These are phyloP conservation scores for Chaetoscypha palmicola DNA, from an alignment of 2,329 filamentous ascomycete genomes.

Conservation along the genomic window DNA sequence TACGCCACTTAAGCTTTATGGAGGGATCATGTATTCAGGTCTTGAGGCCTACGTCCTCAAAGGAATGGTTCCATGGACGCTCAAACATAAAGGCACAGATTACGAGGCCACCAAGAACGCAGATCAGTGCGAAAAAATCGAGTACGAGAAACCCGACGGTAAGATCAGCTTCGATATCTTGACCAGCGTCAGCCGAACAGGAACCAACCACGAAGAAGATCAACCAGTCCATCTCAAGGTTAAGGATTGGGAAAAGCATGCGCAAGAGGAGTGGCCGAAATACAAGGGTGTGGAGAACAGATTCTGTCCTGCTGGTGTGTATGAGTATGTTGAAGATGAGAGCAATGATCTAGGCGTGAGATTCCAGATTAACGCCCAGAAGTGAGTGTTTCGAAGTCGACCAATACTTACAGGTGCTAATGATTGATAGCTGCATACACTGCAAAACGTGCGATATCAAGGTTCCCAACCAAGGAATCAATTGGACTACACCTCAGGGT, in stretches of 20 bases:
- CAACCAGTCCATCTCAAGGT: slow-evolving; percentile 95
- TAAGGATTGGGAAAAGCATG: slow-evolving; percentile 89
- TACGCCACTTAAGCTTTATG: slow-evolving; percentile 76
- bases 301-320: slow-evolving; percentile 95
- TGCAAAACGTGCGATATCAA: slow-evolving; percentile 99
- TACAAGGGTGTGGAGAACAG: slow-evolving; percentile 93
- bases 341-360: slow-evolving; percentile 80
- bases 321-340: slow-evolving; percentile 93
- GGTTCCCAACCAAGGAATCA: slow-evolving; percentile 87
- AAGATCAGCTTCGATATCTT: slow-evolving; percentile 94
- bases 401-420: no score
- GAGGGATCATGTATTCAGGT: slow-evolving; percentile 86
- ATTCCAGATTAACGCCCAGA: slow-evolving; percentile 97
- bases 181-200: slow-evolving; percentile 89
- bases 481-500: slow-evolving; percentile 91
- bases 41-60: slow-evolving; percentile 84
- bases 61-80: slow-evolving; percentile 83
- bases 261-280: slow-evolving; percentile 70
- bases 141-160: slow-evolving; percentile 94
- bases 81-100: slow-evolving; percentile 77
- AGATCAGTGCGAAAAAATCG: slow-evolving; percentile 77
- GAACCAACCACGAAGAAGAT: slow-evolving; percentile 98
- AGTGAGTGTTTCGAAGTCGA: slow-evolving; percentile 72
- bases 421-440: slow-evolving; percentile 76
- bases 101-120: slow-evolving; percentile 72